Conservation (phyloP, 1,284 basidiomycete species). For the Marasmius oreades region DNA sequence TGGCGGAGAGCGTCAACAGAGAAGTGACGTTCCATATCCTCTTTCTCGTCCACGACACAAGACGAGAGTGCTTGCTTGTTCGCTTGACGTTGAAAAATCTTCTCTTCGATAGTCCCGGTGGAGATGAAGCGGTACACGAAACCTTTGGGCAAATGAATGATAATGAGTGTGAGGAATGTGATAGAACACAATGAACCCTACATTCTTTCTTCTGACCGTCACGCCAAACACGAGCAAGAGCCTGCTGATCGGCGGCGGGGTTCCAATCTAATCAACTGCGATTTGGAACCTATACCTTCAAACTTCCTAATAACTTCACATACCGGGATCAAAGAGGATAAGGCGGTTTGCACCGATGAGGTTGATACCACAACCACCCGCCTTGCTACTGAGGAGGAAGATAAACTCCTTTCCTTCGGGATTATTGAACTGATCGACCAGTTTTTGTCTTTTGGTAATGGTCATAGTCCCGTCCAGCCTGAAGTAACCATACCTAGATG, state of each 20-base stretch:
- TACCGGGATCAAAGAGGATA: constrained; percentile 94
- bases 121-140: constrained; percentile 99
- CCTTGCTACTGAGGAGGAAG: constrained; percentile 94
- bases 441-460: constrained; percentile 93
- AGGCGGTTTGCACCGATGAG: constrained; percentile 96
- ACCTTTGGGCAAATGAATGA: constrained; percentile 41
- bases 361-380: constrained; percentile 98
- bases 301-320: constrained; percentile 16
- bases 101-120: constrained; percentile 98
- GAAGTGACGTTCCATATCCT: constrained; percentile 95
- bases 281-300: not conserved
- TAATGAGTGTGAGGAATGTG: not conserved
- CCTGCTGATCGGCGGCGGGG: constrained; percentile 97
- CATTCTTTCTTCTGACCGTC: constrained; percentile 99
- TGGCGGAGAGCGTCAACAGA: constrained; percentile 87
- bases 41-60: constrained; percentile 96
- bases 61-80: constrained; percentile 97
- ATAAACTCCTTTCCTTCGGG: constrained; percentile 94
- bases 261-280: constrained; percentile 79
- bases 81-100: constrained; percentile 95
- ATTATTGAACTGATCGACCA: constrained; percentile 97
- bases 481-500: constrained; percentile 83
- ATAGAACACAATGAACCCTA: constrained; percentile 31
- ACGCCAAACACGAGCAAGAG: constrained; percentile 97
- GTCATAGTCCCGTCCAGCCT: constrained; percentile 93